A percentile compares a stretch with the other conserved stretches of the same genome.
phyloP scores from a whole-genome alignment of 441 rosid genomes.

The Erodium moschatum region DNA sequence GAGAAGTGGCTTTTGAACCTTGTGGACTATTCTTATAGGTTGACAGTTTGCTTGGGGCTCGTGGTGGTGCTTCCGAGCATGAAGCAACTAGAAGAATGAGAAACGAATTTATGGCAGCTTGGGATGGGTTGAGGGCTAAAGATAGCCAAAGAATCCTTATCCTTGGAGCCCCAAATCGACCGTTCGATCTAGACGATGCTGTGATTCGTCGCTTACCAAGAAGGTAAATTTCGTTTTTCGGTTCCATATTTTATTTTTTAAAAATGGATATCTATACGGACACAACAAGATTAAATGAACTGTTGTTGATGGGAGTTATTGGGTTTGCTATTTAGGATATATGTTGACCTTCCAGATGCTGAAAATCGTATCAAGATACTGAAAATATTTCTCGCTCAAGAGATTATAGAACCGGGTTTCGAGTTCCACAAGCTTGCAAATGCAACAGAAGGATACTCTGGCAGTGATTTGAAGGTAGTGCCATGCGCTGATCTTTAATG shows the following conservation, averaged over 20 bases:
- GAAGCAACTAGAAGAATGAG: constrained; percentile 98
- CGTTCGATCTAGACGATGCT: constrained; percentile 98
- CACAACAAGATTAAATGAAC: not conserved
- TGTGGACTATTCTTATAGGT: constrained; percentile 37
- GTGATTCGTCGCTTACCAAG: constrained; percentile 92
- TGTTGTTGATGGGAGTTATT: constrained; percentile 19
- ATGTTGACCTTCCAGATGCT: constrained; percentile 86
- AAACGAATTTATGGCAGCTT: constrained; percentile 97
- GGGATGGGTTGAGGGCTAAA: constrained; percentile 94
- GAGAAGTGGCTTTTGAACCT: not conserved
- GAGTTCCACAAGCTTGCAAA: constrained; percentile 56
- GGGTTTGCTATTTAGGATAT: constrained; percentile 46
- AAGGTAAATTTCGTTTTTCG: constrained; percentile 39
- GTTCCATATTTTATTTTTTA: too few relatives aligned
- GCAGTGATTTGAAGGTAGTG: constrained; percentile 91
- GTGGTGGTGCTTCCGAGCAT: constrained; percentile 88
- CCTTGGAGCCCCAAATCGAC: constrained; percentile 93
- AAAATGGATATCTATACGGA: not conserved
- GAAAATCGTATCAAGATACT: constrained; percentile 77
- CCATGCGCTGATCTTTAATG: not conserved
- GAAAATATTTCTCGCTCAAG: constrained; percentile 57
- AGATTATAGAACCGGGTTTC: constrained; percentile 52
- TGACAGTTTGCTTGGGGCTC: constrained; percentile 93
- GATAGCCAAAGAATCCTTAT: constrained; percentile 90
- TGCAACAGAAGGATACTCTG: constrained; percentile 86